Conservation (phyloP, 23 red algal genomes). For the Cyanidiococcus yangmingshanensis region DNA sequence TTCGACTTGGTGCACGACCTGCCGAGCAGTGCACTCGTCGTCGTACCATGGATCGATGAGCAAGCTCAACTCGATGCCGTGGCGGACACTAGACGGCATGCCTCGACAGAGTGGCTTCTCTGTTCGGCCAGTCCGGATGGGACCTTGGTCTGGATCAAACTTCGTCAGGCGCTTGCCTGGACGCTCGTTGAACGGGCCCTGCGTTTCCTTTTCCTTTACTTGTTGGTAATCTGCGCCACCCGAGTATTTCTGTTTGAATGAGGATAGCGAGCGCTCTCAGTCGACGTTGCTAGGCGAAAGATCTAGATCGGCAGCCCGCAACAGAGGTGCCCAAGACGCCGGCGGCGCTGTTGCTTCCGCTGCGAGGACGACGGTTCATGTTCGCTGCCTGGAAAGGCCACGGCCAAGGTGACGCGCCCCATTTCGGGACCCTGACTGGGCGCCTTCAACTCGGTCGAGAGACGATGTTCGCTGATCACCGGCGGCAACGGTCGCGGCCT, state of each 20-base stretch:
- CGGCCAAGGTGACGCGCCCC: neutral
- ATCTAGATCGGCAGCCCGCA: no score
- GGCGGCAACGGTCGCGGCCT: neutral
- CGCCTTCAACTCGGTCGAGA: neutral
- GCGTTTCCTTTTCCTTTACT: neutral
- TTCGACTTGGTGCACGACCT: neutral
- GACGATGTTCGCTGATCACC: neutral
- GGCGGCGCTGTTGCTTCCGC: no score
- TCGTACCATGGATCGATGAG: neutral
- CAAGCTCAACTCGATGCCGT: neutral
- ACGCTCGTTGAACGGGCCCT: neutral
- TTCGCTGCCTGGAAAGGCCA: neutral
- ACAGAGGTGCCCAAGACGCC: no score
- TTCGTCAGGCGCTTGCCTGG: neutral
- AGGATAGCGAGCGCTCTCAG: no score
- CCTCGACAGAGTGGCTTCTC: neutral
- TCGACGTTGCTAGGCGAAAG: no score
- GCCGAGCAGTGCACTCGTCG: neutral
- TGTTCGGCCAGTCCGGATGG: neutral
- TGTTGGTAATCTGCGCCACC: neutral
- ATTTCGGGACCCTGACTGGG: neutral
- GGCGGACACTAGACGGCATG: neutral
- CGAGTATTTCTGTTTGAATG: no score
- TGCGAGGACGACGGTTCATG: no score
- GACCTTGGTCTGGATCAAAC: neutral